Evolutionary conservation across 257 asterid genomes (phyloP).

Genomic region (Cinchona pubescens): DNA sequence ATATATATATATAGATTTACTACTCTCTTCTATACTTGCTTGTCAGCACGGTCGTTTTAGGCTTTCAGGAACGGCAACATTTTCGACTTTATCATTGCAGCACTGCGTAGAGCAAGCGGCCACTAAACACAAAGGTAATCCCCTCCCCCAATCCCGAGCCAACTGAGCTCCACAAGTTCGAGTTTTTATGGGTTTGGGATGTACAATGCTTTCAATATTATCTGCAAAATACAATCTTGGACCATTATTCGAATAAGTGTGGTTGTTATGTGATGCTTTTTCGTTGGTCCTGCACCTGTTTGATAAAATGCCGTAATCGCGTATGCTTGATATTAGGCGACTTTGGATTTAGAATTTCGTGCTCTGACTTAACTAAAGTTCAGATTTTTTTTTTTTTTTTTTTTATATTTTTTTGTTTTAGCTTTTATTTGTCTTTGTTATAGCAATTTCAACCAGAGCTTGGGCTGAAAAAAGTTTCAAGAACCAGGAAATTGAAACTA

Average conservation of each 20-base stretch:
- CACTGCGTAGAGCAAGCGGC: no score
- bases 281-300: constrained; percentile 28
- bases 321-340: neutral
- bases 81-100: neutral
- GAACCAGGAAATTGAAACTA: neutral
- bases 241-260: neutral
- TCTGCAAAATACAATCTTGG: neutral
- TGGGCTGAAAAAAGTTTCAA: neutral
- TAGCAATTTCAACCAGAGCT: neutral
- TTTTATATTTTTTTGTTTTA: neutral
- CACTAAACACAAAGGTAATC: neutral
- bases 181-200: neutral
- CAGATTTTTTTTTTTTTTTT: no score
- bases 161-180: neutral
- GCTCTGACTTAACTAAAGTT: neutral
- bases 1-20: no score
- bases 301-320: constrained; percentile 36
- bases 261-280: neutral
- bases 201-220: neutral
- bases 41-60: neutral
- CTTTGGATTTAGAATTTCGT: neutral
- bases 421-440: neutral
- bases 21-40: neutral
- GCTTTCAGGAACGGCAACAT: neutral
- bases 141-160: neutral